A percentile compares a stretch with the other conserved stretches of the same genome.
Conservation (phyloP, 2,329 filamentous ascomycete species). For the Berkeleyomyces basicola region DNA sequence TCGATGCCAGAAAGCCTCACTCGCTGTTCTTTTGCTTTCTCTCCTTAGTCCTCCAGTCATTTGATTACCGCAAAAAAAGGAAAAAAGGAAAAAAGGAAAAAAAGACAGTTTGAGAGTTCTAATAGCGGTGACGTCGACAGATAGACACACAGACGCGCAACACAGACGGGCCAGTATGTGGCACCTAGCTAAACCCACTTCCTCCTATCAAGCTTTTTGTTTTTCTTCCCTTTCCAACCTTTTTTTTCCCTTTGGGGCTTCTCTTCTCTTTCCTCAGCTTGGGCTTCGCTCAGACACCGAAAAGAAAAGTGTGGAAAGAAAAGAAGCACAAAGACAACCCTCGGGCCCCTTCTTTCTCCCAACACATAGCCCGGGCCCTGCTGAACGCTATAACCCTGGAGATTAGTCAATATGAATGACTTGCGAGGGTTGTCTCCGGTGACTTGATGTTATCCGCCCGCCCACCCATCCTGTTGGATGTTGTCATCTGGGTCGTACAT, state of each 20-base stretch:
- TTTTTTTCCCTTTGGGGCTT: background rate
- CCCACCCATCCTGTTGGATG: no score
- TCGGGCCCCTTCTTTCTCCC: no score
- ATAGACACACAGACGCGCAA: background rate
- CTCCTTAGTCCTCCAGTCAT: background rate
- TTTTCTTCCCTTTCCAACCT: background rate
- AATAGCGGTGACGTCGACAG: background rate
- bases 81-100: no score
- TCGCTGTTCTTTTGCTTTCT: background rate
- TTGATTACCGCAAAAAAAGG: background rate
- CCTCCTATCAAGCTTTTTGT: background rate
- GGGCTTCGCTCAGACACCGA: background rate
- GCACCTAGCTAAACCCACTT: background rate
- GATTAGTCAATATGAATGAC: no score
- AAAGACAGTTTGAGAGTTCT: background rate
- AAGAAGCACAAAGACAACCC: background rate
- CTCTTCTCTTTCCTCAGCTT: background rate
- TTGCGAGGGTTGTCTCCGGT: no score
- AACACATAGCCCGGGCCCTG: no score
- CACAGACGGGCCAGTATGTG: background rate
- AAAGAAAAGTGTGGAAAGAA: background rate
- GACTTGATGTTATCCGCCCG: no score
- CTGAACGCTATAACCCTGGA: no score
- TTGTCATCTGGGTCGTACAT: no score
- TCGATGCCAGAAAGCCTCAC: background rate